A percentile compares a stretch with the other conserved stretches of the same genome.
Conservation (phyloP, 2,329 filamentous ascomycete genomes). For the Pyrenophora teres region DNA sequence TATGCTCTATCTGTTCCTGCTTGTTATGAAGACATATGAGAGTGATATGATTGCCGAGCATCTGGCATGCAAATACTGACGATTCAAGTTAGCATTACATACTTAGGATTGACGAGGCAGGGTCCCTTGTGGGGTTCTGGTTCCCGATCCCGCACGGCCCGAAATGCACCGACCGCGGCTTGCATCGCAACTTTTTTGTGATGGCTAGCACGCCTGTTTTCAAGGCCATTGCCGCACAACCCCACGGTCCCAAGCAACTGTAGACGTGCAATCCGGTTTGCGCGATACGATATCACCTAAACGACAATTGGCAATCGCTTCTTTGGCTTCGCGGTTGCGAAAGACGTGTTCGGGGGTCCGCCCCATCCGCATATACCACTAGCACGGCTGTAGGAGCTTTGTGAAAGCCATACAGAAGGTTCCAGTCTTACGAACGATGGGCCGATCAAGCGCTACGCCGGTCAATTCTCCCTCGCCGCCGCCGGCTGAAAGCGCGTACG, state of each 20-base stretch:
- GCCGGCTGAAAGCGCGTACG: constrained; percentile 26
- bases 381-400: constrained; percentile 19
- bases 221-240: constrained; percentile 12
- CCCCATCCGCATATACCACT: constrained; percentile 26
- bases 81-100: background rate
- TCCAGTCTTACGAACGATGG: constrained; percentile 30
- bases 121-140: background rate
- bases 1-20: too few species aligned
- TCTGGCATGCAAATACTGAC: too few species aligned
- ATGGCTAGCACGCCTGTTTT: constrained; percentile 1
- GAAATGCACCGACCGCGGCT: constrained; percentile 10
- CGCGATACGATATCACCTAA: background rate
- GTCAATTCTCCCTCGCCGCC: constrained; percentile 23
- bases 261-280: background rate
- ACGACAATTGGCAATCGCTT: background rate
- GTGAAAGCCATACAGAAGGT: constrained; percentile 33
- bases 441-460: constrained; percentile 26
- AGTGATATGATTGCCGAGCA: too few species aligned
- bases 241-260: background rate
- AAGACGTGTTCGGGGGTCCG: constrained; percentile 21
- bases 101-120: too few species aligned
- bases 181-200: constrained; percentile 22
- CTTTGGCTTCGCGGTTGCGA: background rate
- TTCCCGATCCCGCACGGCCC: constrained; percentile 6
- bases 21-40: too few species aligned